Evolutionary conservation across 2,329 filamentous ascomycete genomes (phyloP).

Genomic region (Diaporthe capsici): DNA sequence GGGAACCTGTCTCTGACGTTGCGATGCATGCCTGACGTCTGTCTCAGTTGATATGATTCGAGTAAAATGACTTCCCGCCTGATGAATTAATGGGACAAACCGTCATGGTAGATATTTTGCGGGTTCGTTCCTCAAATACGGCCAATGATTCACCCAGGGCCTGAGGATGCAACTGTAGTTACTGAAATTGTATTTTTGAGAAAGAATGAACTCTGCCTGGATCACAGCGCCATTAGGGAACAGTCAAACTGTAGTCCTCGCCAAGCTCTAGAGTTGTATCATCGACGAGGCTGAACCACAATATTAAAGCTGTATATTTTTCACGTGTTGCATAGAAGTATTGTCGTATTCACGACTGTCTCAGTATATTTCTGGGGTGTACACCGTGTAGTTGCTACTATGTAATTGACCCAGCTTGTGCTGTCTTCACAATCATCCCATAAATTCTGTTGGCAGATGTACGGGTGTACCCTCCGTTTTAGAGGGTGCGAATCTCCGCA

Average conservation of each 20-base stretch:
- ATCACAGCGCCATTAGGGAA: neutral
- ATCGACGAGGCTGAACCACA: neutral
- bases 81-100: neutral
- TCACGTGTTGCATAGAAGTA: neutral
- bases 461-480: too few relatives aligned
- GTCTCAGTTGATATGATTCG: neutral
- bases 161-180: neutral
- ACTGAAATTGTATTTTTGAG: neutral
- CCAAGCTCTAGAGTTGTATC: too few relatives aligned
- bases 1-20: neutral
- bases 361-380: neutral
- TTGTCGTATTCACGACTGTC: neutral
- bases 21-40: too few relatives aligned
- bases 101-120: neutral
- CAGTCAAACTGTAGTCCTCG: neutral
- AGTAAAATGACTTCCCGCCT: neutral
- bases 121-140: neutral
- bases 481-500: too few relatives aligned
- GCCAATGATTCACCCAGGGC: neutral
- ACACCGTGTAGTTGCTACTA: neutral
- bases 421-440: neutral
- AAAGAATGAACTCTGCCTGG: too few relatives aligned
- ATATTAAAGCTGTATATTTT: neutral
- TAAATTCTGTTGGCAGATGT: neutral
- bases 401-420: neutral